Percentiles rank a stretch among this genome's conserved stretches.
Conservation (phyloP, 257 asterid genomes). For the Phtheirospermum japonicum region DNA sequence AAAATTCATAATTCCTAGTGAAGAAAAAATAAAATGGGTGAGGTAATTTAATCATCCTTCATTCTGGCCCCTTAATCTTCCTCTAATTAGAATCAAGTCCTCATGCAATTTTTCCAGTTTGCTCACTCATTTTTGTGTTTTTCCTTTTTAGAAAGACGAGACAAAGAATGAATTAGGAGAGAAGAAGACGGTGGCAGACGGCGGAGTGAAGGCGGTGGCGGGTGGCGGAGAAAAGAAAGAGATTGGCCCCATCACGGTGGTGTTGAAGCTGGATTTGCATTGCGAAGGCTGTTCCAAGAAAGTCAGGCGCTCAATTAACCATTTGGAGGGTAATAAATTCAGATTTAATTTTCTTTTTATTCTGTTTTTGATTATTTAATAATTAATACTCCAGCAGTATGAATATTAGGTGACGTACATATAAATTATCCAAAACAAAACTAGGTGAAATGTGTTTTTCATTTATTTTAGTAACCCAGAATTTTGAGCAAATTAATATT, state of each 20-base stretch:
- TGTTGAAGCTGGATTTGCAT: constrained; percentile 76
- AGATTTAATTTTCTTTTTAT: not conserved
- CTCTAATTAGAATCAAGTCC: not conserved
- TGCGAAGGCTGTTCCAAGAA: constrained; percentile 93
- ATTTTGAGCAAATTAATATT: no score
- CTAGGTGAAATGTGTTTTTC: no score
- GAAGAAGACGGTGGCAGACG: constrained; percentile 35
- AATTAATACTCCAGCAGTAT: no score
- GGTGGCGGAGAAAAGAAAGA: constrained; percentile 42
- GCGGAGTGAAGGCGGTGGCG: constrained; percentile 34
- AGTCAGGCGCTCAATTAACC: constrained; percentile 63
- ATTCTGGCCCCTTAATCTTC: not conserved
- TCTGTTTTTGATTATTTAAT: not conserved
- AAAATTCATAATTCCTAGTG: not conserved
- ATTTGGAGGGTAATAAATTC: constrained; percentile 43
- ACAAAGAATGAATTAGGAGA: constrained; percentile 42
- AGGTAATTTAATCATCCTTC: constrained; percentile 42
- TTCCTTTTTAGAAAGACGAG: constrained; percentile 48
- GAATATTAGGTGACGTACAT: no score
- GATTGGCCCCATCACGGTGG: constrained; percentile 40
- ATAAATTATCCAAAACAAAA: no score
- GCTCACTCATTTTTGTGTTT: not conserved
- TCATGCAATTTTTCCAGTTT: not conserved
- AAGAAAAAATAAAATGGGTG: constrained; percentile 45
- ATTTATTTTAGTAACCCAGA: no score